Base-by-base conservation (phyloP, 2,329 filamentous ascomycete genomes). In the Alternaria consortialis region DNA sequence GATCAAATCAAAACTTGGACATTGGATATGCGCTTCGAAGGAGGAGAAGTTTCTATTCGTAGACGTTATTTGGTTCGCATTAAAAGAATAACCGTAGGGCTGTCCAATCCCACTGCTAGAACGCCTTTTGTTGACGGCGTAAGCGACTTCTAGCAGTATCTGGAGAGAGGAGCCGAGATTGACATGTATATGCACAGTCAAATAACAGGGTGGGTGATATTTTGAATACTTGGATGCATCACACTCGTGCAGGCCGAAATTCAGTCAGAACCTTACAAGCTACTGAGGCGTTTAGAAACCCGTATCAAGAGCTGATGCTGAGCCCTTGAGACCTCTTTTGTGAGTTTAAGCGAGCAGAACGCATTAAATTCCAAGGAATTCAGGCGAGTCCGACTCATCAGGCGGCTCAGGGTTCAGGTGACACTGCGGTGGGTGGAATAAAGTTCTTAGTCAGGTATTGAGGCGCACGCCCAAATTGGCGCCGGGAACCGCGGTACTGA, bases 381-480 rank as follows among this genome's bases (percentile, higher is more conserved):
- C 31, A 44, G 60, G 27, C 47, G 52, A 47, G 39, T 37, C 57
- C 56, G 61, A 44, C 44, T 46, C 42, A 50, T 46, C 58, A 62
- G 52, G 54, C 54, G 31, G 37, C 50, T 54, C 53, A 61, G 53
- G 58, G 61, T 64, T 52, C 67, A 63, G 60, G 63, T 69, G 67
- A 68, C 59, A 61, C 56, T 37, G 60, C n/a, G 40, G 34, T 47
- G 50, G 48, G 58, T 57, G 56, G 62, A 62, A 69, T 74, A 66
- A 55, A 65, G 63, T 70, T 73, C 70, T 74, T 61, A 74, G 69
- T 69, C 59, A 71, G 64, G 63, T 67, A 62, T 56, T 63, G 67
- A 72, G 63, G 66, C 68, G 68, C 68, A 66, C 53, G 17, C 40
- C 29, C 39, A 53, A 51, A 50, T 52, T 48, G 57, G 58, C 58